These are phyloP conservation scores for Fagopyrum homotropicum DNA, from an alignment of 148 eudicot species.

Conservation along the genomic window DNA sequence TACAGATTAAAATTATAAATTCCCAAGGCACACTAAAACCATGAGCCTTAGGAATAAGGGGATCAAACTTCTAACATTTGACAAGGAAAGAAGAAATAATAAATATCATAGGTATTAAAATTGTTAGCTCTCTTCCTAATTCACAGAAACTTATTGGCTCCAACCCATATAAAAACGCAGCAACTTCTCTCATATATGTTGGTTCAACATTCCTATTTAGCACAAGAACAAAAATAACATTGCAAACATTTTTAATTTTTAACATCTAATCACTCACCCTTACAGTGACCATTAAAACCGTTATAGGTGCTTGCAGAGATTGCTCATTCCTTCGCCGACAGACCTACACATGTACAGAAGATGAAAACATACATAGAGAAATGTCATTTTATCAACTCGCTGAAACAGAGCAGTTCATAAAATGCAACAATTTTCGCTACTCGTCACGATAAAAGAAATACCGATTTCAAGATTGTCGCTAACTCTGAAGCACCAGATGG, in stretches of 20 bases:
- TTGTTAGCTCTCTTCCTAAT: background rate
- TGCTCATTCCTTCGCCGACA: background rate
- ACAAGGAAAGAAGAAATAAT: background rate
- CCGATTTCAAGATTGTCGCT: background rate
- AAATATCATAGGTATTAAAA: background rate
- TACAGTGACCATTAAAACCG: slow-evolving; percentile 11
- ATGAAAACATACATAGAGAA: background rate
- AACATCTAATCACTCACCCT: background rate
- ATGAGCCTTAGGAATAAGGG: background rate
- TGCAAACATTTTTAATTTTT: background rate
- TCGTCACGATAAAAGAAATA: slow-evolving; percentile 1
- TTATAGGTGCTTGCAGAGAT: slow-evolving; percentile 10
- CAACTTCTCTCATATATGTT: background rate
- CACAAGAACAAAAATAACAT: background rate
- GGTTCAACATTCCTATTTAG: background rate
- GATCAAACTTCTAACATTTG: background rate
- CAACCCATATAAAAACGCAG: background rate
- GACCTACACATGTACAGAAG: slow-evolving; percentile 4
- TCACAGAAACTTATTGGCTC: background rate
- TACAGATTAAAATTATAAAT: background rate
- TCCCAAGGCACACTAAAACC: background rate
- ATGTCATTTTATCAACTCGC: too few species aligned
- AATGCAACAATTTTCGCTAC: background rate
- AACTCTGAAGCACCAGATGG: background rate
- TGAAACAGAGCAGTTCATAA: background rate